phyloP scores from a whole-genome alignment of 2,329 filamentous ascomycete species.

The Coniochaeta hoffmannii region DNA sequence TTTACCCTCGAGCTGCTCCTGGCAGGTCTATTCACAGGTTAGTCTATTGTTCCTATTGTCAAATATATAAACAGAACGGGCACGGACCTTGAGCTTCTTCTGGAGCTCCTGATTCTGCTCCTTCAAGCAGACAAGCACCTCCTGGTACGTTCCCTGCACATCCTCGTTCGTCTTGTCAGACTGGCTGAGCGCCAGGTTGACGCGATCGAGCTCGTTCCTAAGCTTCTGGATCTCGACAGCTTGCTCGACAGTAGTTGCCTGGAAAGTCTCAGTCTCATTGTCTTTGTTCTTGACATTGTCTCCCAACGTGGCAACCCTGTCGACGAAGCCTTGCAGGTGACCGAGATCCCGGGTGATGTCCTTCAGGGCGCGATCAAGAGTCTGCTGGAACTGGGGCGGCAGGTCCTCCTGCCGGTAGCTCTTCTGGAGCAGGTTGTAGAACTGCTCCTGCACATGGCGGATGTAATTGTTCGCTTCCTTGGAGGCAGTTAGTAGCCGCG shows the following conservation, averaged over 20 bases:
- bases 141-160: neutral
- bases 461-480: neutral
- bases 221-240: slow-evolving; percentile 1
- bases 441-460: neutral
- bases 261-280: neutral
- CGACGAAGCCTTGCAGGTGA: neutral
- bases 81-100: neutral
- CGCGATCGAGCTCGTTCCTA: neutral
- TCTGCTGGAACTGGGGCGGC: neutral
- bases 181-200: neutral
- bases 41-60: neutral
- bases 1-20: slow-evolving; percentile 3
- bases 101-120: neutral
- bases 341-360: neutral
- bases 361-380: slow-evolving; percentile 1
- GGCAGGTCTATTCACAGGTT: neutral
- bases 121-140: neutral
- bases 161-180: slow-evolving; percentile 3
- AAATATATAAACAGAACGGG: neutral
- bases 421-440: neutral
- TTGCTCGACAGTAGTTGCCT: neutral
- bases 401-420: neutral
- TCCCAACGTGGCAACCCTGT: neutral
- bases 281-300: neutral
- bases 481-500: neutral